Evolutionary conservation across 352 stramenopile species (phyloP), one percentile per base, ranked within the genome.

Genomic region (Pythium oligandrum): DNA sequence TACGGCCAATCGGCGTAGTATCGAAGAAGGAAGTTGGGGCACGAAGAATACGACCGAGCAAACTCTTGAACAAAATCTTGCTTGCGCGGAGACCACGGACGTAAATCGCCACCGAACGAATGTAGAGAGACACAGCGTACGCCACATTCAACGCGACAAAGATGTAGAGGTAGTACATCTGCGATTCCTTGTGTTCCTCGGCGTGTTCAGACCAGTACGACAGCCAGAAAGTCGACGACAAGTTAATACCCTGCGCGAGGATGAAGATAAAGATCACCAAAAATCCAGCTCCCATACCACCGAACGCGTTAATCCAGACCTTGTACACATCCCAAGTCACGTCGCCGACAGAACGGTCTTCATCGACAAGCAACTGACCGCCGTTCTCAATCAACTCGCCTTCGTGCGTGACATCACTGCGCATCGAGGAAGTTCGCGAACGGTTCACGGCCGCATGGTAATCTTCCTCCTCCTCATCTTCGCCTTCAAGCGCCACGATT

Each of bases 21-120:
- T 95, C 83, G 55, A 93, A 95, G 63, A 95, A 93, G 2, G 71
- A 76, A 17, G 53, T 83, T 1, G 83, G 59, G 79, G 81, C 62
- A 44, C 71, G 49, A 2, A 98, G 65, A 40, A 99, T 97, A 44
- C 96, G 78, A 26, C 94, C 90, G n/a, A 96, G 51, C 48, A 97
- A 51, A 7, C 66, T 51, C 34, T 78, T 59, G 55, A 91, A 88
- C 4, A 97, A 51, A 6, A 63, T 63, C 7, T 63, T 70, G 53
- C 67, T 79, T 1, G 80, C 88, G 31, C 67, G 67, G 9, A 95
- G 68, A 9, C 70, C 72, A 31, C 70, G 65, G 12, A 77, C 68
- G 61, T 88, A 91, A 33, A 77, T 73, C 5, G 61, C 58, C 35
- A 91, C 67, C n/a, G 70, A 64, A 34, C 73, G 80, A 35, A 86